Base-by-base conservation (phyloP, 768 basidiomycete species). In the Leccinellum luteum region DNA sequence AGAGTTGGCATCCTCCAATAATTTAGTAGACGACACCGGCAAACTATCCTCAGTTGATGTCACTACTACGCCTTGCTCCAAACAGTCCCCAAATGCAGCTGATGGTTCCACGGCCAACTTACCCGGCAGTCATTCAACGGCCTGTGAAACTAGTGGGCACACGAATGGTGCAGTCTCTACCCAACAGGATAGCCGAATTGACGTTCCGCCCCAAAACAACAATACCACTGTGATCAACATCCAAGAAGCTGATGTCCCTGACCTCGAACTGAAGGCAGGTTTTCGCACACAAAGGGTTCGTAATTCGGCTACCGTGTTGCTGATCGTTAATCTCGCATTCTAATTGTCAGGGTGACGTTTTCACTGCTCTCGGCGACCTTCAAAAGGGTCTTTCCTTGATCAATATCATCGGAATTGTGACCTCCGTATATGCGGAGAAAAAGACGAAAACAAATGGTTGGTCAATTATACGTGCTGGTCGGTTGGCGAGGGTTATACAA, bases 361-460 rank as follows among this genome's bases (percentile, higher is more conserved):
- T 67, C 25, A 63, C 55, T 27, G 25, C 67, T 15, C 60, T 69
- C 27, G 34, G 15, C 21, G 52, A 63, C n/a, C 57, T 64, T 48
- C 53, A 47, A 12, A 52, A 48, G 19, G 55, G 57, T 3, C 63
- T 49, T 31, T 64, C 57, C 4, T 55, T 62, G 52, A 50, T 66
- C 56, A 73, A 73, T 45, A 57, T 73, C 28, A 74, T 76, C 19
- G 73, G 63, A 6, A 63, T 79, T 6, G 75, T 73, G 28, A 51
- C 58, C 1, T 64, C 55, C 3, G 57, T 54, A 10, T 60, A 53
- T 21, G 54, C 51, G 7, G 60, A 59, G 23, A 55, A 12, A 32
- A 61, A 34, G 58, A 73, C 66, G 3, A 57, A 45, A 2, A 66
- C 59, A 34, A 65, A 67, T 48, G 72, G 74, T 75, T 34, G 28